Conservation (phyloP, 345 rosid genomes). For the Hypericum perforatum region DNA sequence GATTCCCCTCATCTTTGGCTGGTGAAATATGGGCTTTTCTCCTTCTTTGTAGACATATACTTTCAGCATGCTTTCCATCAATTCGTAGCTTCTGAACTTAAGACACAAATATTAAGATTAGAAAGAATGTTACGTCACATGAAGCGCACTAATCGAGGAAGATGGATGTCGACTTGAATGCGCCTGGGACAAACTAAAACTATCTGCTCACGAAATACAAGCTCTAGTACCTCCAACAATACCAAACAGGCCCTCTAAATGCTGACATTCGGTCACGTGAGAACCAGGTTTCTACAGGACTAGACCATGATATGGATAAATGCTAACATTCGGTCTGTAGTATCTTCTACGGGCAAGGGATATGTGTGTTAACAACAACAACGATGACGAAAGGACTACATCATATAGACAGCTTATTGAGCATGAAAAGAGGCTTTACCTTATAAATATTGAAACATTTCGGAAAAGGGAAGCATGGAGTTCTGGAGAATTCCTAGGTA, state of each 20-base stretch:
- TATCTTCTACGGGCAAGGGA: too few species aligned
- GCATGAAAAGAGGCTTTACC: conserved; percentile 23
- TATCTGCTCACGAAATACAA: too few species aligned
- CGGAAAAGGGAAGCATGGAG: conserved; percentile 44
- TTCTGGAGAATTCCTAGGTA: conserved; percentile 18
- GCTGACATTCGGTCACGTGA: too few species aligned
- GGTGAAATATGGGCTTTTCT: conserved; percentile 69
- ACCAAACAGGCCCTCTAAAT: background rate
- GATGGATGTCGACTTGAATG: too few species aligned
- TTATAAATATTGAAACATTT: conserved; percentile 59
- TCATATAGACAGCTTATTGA: background rate
- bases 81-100: conserved; percentile 59
- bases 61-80: conserved; percentile 68
- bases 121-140: background rate
- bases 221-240: too few species aligned
- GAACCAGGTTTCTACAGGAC: too few species aligned
- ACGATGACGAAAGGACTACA: background rate
- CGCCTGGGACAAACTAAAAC: too few species aligned
- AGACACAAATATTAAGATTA: conserved; percentile 7
- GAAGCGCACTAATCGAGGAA: too few species aligned
- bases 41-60: conserved; percentile 82
- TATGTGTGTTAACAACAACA: background rate
- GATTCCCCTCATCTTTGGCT: conserved; percentile 57
- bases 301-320: too few species aligned
- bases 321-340: too few species aligned